These are phyloP conservation scores for Salvia sclarea DNA, from an alignment of 305 asterid species.

Conservation along the genomic window DNA sequence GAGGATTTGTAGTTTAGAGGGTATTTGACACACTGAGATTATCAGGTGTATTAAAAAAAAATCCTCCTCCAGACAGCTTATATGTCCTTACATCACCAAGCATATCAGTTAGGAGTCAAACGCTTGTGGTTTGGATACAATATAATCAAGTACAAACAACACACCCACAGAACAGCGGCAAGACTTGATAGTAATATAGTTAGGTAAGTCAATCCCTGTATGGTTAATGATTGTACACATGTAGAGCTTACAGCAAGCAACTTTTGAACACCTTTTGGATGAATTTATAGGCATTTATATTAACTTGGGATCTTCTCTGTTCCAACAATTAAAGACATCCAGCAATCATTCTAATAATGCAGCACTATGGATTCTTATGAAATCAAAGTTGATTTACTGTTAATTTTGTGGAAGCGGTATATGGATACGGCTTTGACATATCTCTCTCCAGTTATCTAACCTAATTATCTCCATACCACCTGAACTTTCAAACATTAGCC, in stretches of 20 bases:
- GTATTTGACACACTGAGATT: background rate
- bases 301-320: background rate
- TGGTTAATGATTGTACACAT: background rate
- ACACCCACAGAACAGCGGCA: background rate
- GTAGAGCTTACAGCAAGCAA: background rate
- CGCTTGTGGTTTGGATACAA: background rate
- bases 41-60: background rate
- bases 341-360: constrained; percentile 1
- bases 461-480: constrained; percentile 16
- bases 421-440: background rate
- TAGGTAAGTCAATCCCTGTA: background rate
- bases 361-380: constrained; percentile 4
- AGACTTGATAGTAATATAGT: background rate
- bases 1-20: background rate
- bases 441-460: constrained; percentile 3
- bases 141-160: background rate
- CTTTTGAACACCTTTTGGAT: constrained; percentile 15
- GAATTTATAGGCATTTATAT: background rate
- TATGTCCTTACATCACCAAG: constrained; percentile 4
- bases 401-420: background rate
- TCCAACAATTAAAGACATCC: background rate
- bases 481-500: constrained; percentile 8
- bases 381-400: background rate
- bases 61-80: background rate
- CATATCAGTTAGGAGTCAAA: constrained; percentile 3